phyloP scores from a whole-genome alignment of 2,329 filamentous ascomycete genomes.

The Monilinia aucupariae region DNA sequence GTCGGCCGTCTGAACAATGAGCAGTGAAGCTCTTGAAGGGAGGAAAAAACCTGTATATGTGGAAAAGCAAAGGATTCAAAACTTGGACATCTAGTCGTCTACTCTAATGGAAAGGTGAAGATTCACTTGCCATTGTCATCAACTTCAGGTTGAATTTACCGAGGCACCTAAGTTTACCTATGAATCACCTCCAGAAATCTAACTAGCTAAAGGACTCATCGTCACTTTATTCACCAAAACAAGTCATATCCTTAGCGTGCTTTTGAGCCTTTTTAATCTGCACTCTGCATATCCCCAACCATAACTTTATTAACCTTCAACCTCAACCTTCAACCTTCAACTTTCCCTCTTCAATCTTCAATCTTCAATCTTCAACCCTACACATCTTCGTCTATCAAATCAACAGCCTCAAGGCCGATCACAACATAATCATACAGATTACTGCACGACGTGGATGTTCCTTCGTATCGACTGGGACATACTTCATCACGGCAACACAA shows the following conservation, averaged over 20 bases:
- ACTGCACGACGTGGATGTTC: not conserved
- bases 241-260: not conserved
- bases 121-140: too few species aligned
- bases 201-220: too few species aligned
- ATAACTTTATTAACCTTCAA: too few species aligned
- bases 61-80: too few species aligned
- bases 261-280: not conserved
- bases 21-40: too few species aligned
- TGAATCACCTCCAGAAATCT: too few species aligned
- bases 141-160: not conserved
- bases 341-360: too few species aligned
- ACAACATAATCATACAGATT: not conserved
- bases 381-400: not conserved
- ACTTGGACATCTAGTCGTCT: too few species aligned
- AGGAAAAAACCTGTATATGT: too few species aligned
- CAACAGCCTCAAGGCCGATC: not conserved
- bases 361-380: not conserved
- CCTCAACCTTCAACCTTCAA: not conserved
- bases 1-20: too few species aligned
- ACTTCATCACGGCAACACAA: not conserved
- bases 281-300: not conserved
- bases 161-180: too few species aligned
- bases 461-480: not conserved
- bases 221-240: not conserved
- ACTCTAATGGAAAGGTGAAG: too few species aligned